Base-by-base conservation (phyloP, 192 early-diverging fungal species). In the Backusella psychrophila region DNA sequence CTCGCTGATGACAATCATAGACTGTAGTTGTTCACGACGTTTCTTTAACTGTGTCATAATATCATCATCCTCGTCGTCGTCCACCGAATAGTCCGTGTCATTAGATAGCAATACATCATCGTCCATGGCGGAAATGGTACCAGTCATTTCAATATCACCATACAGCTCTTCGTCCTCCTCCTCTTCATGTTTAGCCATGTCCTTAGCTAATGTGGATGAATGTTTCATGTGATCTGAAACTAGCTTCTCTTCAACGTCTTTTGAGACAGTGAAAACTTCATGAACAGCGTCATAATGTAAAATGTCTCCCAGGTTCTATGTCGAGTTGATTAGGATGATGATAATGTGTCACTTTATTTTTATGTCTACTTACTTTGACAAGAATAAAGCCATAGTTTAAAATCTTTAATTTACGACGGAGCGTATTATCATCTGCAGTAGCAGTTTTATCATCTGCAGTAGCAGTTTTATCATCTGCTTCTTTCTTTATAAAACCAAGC, bases 21-120 rank as follows among this genome's bases (percentile, higher is more conserved):
- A 56, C 19, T 82, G 76, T 21, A 82, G 35, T n/a, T 82, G 77
- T 35, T 82, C 69, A 23, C 81, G 81, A 14, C 81, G 74, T 63
- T 73, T 69, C 44, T 78, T 77, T n/a, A 82, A 39, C 63, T 77
- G 73, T 0, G 41, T 72, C 26, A 82, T 71, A 21, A 73, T 76
- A 44, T 70, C 73, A 44, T 65, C 77, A 15, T 67, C 77, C 2
- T 78, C 56, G 0, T 78, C 71, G 19, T 78, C 75, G 39, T 77
- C 76, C 8, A 49, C 23, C 34, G 38, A 52, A 52, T 19, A 42
- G 9, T 76, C 68, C 1, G 75, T 76, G 33, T 76, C 75, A 34
- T 69, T 76, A 35, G 74, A 75, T 68, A 75, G 59, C 12, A 77
- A 33, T 33, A 71, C 75, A 34, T 31, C 71, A 19, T 72, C 67